These are phyloP conservation scores for Debaryomyces castellii DNA, from an alignment of 805 yeast species.

Conservation along the genomic window DNA sequence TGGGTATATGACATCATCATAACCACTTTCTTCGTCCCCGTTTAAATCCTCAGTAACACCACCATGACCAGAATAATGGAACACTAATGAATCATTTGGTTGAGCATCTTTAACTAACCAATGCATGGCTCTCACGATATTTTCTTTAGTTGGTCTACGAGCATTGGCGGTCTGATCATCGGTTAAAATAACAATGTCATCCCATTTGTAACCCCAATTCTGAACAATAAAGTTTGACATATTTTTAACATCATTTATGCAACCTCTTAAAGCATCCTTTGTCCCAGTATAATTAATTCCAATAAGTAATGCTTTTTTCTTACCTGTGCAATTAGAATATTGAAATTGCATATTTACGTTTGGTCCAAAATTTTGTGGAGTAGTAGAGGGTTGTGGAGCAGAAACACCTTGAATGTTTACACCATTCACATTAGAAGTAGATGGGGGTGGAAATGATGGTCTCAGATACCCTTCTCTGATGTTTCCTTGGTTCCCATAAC, in stretches of 20 bases:
- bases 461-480: slow-evolving; percentile 1
- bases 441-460: slow-evolving; percentile 2
- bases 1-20: slow-evolving; percentile 38
- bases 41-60: slow-evolving; percentile 34
- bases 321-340: slow-evolving; percentile 38
- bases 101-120: slow-evolving; percentile 38
- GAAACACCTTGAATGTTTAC: slow-evolving; percentile 12
- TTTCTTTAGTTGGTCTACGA: slow-evolving; percentile 32
- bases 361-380: slow-evolving; percentile 37
- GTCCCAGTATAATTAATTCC: slow-evolving; percentile 36
- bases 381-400: slow-evolving; percentile 25
- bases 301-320: slow-evolving; percentile 35
- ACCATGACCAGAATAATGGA: slow-evolving; percentile 43
- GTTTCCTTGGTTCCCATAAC: neutral
- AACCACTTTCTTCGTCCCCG: slow-evolving; percentile 39
- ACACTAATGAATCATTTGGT: slow-evolving; percentile 39
- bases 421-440: neutral
- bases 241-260: slow-evolving; percentile 40
- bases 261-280: slow-evolving; percentile 32
- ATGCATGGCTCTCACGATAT: slow-evolving; percentile 37
- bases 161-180: slow-evolving; percentile 34
- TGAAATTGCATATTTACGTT: slow-evolving; percentile 35
- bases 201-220: slow-evolving; percentile 32
- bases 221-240: slow-evolving; percentile 31
- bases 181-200: slow-evolving; percentile 38